Percentiles rank a stretch among this genome's conserved stretches.
Conservation (phyloP, 805 yeast species). For the Brettanomyces anomalus region DNA sequence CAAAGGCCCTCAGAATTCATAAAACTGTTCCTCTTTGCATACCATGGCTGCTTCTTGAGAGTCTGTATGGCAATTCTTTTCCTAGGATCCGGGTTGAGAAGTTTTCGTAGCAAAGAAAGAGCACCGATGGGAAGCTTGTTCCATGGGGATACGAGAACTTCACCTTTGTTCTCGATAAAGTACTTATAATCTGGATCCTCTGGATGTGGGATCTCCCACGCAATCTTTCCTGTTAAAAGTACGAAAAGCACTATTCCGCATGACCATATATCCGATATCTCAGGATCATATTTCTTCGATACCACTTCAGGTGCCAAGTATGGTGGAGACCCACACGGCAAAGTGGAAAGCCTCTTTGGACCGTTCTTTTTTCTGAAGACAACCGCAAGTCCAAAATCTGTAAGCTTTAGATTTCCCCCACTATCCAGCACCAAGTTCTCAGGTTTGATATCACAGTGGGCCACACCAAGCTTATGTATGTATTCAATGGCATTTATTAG, state of each 20-base stretch:
- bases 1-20: conserved; percentile 41
- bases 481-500: conserved; percentile 51
- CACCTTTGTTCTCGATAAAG: conserved; percentile 35
- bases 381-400: conserved; percentile 71
- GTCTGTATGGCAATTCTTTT: conserved; percentile 33
- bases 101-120: conserved; percentile 41
- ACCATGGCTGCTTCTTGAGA: conserved; percentile 51
- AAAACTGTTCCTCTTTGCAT: conserved; percentile 32
- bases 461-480: conserved; percentile 55
- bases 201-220: conserved; percentile 59
- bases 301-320: conserved; percentile 72
- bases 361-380: conserved; percentile 45
- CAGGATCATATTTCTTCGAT: conserved; percentile 44
- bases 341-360: conserved; percentile 33
- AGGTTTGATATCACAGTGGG: conserved; percentile 63
- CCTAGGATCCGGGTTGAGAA: conserved; percentile 40
- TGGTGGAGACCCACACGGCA: conserved; percentile 67
- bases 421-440: conserved; percentile 58
- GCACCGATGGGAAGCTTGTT: conserved; percentile 37
- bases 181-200: conserved; percentile 36
- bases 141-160: conserved; percentile 45
- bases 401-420: conserved; percentile 59
- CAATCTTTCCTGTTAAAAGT: conserved; percentile 53
- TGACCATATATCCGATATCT: conserved; percentile 58
- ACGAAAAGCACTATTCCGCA: conserved; percentile 59